These are phyloP conservation scores for Paxillus ammoniavirescens DNA, from an alignment of 768 basidiomycete genomes.

Conservation along the genomic window DNA sequence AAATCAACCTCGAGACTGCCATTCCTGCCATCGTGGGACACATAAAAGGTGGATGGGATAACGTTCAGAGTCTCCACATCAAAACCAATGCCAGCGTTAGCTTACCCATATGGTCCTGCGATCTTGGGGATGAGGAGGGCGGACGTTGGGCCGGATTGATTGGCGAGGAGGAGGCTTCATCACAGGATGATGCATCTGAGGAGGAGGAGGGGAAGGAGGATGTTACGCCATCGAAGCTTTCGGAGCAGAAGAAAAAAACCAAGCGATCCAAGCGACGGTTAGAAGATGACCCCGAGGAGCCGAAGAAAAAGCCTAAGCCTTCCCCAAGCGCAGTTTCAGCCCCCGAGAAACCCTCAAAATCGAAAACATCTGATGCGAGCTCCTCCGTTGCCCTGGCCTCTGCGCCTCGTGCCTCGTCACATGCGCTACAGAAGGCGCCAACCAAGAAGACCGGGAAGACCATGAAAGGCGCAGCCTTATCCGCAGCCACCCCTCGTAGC, in stretches of 20 bases:
- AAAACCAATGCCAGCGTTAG: constrained; percentile 84
- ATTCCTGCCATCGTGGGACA: constrained; percentile 70
- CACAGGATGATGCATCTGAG: not conserved
- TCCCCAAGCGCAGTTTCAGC: not conserved
- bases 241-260: not conserved
- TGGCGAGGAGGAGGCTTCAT: constrained; percentile 2
- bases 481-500: not conserved
- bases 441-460: not conserved
- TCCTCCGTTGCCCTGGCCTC: not conserved
- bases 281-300: constrained; percentile 9
- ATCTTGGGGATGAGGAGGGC: constrained; percentile 50
- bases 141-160: constrained; percentile 32
- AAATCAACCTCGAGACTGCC: constrained; percentile 75
- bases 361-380: not conserved
- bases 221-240: not conserved
- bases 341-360: not conserved
- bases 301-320: constrained; percentile 15
- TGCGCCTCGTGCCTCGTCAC: not conserved
- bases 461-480: not conserved
- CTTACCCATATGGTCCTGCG: constrained; percentile 89
- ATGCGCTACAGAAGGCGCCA: not conserved
- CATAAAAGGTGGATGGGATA: constrained; percentile 85
- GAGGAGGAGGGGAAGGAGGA: not conserved
- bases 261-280: constrained; percentile 11
- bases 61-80: constrained; percentile 84